phyloP scores from a whole-genome alignment of 441 rosid species.

The Dalechampia spathulata region DNA sequence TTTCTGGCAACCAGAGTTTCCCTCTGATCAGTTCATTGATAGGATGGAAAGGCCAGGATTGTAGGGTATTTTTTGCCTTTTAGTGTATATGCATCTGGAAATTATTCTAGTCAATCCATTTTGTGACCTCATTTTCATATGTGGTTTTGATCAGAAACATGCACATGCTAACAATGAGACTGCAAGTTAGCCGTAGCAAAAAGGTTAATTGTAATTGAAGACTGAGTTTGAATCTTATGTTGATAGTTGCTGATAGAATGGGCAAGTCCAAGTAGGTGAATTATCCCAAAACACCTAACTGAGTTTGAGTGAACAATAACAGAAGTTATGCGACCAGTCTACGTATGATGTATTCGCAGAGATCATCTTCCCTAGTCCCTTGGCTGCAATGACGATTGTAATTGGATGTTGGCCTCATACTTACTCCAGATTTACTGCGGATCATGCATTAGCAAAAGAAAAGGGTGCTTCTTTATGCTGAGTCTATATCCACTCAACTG shows the following conservation, averaged over 20 bases:
- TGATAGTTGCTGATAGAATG: constrained; percentile 5
- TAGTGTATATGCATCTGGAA: constrained; percentile 21
- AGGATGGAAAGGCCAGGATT: constrained; percentile 35
- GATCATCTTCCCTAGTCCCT: not conserved
- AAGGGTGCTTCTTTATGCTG: not conserved
- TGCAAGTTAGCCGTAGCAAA: constrained; percentile 19
- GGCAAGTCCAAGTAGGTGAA: not conserved
- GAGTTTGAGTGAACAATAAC: not conserved
- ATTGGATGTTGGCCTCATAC: not conserved
- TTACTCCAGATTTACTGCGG: not conserved
- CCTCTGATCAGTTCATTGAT: constrained; percentile 25
- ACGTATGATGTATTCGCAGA: not conserved
- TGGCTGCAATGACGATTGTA: not conserved
- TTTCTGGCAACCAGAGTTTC: constrained; percentile 29
- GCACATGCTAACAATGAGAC: constrained; percentile 18
- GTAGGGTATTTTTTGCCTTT: constrained; percentile 32
- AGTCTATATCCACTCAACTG: not conserved
- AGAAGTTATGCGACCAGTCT: constrained; percentile 1
- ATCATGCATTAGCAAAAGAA: not conserved
- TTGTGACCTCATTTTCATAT: constrained; percentile 20
- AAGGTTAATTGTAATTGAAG: constrained; percentile 27
- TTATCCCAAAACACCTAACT: not conserved
- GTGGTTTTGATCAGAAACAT: constrained; percentile 17
- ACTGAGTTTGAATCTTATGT: constrained; percentile 14
- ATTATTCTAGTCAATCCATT: constrained; percentile 19